phyloP scores from a whole-genome alignment of 106 monocot genomes.

The Phalaenopsis aphrodite region DNA sequence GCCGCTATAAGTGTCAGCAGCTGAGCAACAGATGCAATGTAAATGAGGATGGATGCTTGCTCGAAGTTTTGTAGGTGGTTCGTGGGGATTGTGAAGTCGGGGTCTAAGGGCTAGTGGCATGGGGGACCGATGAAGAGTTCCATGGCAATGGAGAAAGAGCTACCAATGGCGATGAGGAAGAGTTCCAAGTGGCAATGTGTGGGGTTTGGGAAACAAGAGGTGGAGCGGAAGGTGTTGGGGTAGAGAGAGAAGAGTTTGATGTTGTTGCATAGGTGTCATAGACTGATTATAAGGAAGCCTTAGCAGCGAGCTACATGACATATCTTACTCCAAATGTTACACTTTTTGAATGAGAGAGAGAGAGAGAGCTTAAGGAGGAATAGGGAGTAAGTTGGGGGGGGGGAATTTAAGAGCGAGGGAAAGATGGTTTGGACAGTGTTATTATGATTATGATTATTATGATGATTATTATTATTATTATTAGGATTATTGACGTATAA shows the following conservation, averaged over 20 bases:
- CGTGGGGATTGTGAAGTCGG: conserved; percentile 52
- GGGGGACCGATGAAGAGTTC: conserved; percentile 63
- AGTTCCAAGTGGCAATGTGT: conserved; percentile 30
- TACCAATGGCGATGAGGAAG: conserved; percentile 30
- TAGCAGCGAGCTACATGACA: conserved; percentile 50
- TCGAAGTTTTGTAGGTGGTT: conserved; percentile 70
- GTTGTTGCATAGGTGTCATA: conserved; percentile 64
- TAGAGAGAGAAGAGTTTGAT: conserved; percentile 25
- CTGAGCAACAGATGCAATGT: conserved; percentile 20
- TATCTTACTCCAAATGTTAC: conserved; percentile 29
- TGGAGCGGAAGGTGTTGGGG: conserved; percentile 31
- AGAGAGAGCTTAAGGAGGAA: too few species aligned
- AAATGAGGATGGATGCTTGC: conserved; percentile 54
- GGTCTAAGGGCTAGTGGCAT: conserved; percentile 42
- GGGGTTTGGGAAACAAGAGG: conserved; percentile 41
- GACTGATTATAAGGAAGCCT: conserved; percentile 43
- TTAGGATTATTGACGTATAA: too few species aligned
- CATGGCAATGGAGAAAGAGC: conserved; percentile 40
- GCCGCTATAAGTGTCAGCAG: conserved; percentile 31
- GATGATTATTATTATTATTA: too few species aligned
- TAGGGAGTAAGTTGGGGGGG: too few species aligned
- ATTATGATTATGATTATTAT: too few species aligned
- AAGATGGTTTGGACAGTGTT: too few species aligned
- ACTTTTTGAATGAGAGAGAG: too few species aligned
- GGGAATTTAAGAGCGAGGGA: too few species aligned